phyloP scores from a whole-genome alignment of 1,284 basidiomycete species.

The Athelia psychrophila region DNA sequence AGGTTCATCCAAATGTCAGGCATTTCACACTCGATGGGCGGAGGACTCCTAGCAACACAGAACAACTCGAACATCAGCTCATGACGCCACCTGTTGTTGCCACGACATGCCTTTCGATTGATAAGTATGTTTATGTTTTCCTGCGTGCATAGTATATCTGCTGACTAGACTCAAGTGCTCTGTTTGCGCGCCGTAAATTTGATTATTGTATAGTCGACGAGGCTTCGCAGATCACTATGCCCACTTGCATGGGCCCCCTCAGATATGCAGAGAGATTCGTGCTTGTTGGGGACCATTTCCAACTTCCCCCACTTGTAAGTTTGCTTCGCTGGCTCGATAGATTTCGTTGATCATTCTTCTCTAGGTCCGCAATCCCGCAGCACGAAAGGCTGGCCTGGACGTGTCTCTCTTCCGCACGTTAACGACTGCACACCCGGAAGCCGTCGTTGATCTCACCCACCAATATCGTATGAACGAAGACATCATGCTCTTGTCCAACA shows the following conservation, averaged over 20 bases:
- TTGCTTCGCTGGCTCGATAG: background rate
- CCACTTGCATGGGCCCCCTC: conserved; percentile 92
- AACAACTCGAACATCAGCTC: conserved; percentile 77
- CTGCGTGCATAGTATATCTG: background rate
- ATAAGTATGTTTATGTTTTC: conserved; percentile 69
- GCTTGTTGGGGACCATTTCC: conserved; percentile 96
- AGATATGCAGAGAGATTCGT: conserved; percentile 90
- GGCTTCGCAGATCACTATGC: conserved; percentile 96
- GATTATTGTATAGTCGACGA: conserved; percentile 99
- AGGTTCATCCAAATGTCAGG: conserved; percentile 81
- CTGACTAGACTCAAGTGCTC: conserved; percentile 47
- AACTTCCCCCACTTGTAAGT: conserved; percentile 88
- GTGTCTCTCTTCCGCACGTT: conserved; percentile 88
- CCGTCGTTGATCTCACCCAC: conserved; percentile 79
- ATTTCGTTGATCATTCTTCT: background rate
- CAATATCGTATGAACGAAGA: conserved; percentile 98
- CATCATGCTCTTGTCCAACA: conserved; percentile 94
- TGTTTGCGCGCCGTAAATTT: conserved; percentile 84
- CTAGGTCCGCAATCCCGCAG: conserved; percentile 79
- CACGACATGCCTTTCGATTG: conserved; percentile 90
- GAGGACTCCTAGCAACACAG: conserved; percentile 57
- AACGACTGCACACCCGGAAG: conserved; percentile 80
- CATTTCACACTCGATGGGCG: conserved; percentile 66
- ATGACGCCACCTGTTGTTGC: conserved; percentile 92
- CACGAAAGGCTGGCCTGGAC: conserved; percentile 85